Conservation (phyloP, 768 basidiomycete species). For the Termitomyces sp. region DNA sequence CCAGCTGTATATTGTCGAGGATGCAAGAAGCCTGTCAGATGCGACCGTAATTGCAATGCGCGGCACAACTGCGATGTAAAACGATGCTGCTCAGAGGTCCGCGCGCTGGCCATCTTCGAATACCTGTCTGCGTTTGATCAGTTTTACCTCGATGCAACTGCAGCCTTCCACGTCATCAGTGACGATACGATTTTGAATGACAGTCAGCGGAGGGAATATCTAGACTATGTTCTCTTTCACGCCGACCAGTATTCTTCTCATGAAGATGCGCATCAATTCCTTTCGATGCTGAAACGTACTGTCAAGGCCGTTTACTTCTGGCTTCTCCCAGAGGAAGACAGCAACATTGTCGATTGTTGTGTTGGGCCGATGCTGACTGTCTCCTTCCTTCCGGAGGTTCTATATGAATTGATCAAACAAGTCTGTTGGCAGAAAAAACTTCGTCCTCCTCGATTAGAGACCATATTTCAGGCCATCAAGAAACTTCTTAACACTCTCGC, state of each 20-base stretch:
- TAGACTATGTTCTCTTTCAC: neutral
- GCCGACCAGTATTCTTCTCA: neutral
- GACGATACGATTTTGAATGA: neutral
- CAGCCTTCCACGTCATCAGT: neutral
- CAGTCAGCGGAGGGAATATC: neutral
- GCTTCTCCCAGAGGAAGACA: neutral
- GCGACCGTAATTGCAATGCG: neutral
- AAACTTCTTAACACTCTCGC: neutral
- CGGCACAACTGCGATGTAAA: neutral
- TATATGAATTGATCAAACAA: neutral
- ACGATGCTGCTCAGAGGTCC: constrained; percentile 2
- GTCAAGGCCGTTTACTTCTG: constrained; percentile 3
- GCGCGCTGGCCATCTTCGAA: constrained; percentile 10
- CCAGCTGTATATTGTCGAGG: constrained; percentile 4
- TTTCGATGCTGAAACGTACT: neutral
- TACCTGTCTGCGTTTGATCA: constrained; percentile 5
- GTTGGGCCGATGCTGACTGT: neutral
- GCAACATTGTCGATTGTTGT: neutral
- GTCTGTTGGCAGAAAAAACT: neutral
- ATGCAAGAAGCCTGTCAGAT: neutral
- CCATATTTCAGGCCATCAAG: neutral
- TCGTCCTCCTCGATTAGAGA: neutral
- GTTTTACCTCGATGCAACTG: neutral
- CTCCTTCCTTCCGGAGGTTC: neutral
- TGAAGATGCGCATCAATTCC: neutral